A percentile compares a stretch with the other conserved stretches of the same genome.
Evolutionary conservation across 768 basidiomycete species (phyloP).

Genomic region (Boletus rubroflammeus): DNA sequence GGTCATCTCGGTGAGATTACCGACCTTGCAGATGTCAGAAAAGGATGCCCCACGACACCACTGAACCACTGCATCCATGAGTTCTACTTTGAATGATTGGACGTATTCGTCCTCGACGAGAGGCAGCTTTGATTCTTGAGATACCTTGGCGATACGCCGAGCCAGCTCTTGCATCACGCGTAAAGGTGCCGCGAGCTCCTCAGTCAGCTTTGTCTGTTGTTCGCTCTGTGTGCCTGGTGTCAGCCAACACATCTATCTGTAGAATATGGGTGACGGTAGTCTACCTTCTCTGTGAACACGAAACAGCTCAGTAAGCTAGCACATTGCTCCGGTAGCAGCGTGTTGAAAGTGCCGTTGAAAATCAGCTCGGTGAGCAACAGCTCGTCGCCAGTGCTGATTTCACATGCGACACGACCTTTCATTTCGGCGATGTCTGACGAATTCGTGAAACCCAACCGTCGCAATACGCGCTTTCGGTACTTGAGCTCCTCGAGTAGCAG

Average conservation of each 20-base stretch:
- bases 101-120: conserved; percentile 95
- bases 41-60: conserved; percentile 99
- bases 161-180: conserved; percentile 96
- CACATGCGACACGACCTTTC: conserved; percentile 97
- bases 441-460: conserved; percentile 88
- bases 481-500: conserved; percentile 96
- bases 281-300: conserved; percentile 94
- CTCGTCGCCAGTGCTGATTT: conserved; percentile 97
- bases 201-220: conserved; percentile 78
- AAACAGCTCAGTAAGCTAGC: conserved; percentile 96
- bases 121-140: conserved; percentile 86
- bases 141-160: conserved; percentile 93
- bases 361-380: conserved; percentile 93
- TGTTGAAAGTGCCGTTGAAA: conserved; percentile 95
- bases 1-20: background rate
- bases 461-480: conserved; percentile 87
- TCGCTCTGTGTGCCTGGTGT: conserved; percentile 57
- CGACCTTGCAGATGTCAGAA: conserved; percentile 91
- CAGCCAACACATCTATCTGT: background rate
- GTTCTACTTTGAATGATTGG: conserved; percentile 93
- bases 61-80: conserved; percentile 96
- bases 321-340: conserved; percentile 85
- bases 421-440: conserved; percentile 91
- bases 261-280: conserved; percentile 6
- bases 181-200: conserved; percentile 89